phyloP scores from a whole-genome alignment of 768 basidiomycete species.

The Kondoa subrosea region DNA sequence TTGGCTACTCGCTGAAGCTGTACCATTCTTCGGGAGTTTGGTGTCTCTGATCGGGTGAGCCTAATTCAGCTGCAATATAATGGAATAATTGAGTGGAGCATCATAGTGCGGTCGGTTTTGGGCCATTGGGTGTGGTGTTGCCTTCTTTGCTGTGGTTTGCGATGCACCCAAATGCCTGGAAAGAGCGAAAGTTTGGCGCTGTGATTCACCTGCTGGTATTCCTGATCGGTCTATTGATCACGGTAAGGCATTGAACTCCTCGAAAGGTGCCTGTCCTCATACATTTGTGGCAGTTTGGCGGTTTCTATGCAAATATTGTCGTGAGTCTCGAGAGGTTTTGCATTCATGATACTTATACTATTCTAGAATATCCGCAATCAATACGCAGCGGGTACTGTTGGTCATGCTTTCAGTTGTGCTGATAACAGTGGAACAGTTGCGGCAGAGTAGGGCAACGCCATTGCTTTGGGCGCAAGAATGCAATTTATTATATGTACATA shows the following conservation, averaged over 20 bases:
- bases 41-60: not conserved
- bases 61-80: not conserved
- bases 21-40: constrained; percentile 20
- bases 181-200: not conserved
- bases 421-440: not conserved
- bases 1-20: constrained; percentile 24
- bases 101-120: not conserved
- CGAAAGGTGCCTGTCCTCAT: too few relatives aligned
- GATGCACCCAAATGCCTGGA: not conserved
- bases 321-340: not conserved
- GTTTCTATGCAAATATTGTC: not conserved
- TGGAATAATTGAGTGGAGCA: not conserved
- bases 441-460: too few relatives aligned
- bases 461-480: too few relatives aligned
- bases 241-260: too few relatives aligned
- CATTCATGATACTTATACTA: too few relatives aligned
- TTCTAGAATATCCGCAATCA: too few relatives aligned
- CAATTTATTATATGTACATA: too few relatives aligned
- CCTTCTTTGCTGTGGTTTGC: not conserved
- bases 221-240: not conserved
- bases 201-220: not conserved
- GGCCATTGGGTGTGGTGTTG: not conserved
- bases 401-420: not conserved
- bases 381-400: not conserved
- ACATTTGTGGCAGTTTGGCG: too few relatives aligned